Evolutionary conservation across 2,329 filamentous ascomycete genomes (phyloP), one percentile per base, ranked within the genome.

Genomic region (Sclerotinia trifoliorum): DNA sequence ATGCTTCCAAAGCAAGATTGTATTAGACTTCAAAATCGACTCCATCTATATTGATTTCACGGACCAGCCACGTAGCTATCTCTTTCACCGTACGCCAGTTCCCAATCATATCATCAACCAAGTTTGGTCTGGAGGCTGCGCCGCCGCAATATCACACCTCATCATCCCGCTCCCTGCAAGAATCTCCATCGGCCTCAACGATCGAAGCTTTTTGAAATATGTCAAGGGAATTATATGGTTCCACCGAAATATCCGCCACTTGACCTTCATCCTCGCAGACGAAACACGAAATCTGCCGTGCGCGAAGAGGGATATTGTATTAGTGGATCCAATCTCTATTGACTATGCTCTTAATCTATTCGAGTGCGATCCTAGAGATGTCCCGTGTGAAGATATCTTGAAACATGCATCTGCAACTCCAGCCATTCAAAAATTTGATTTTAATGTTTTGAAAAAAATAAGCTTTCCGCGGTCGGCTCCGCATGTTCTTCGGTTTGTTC

Each of bases 201-300:
- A 11, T 11, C 19, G 21, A 3, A 5, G 10, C 29, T 44, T 58
- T 6, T 15, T 42, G 8, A 58, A 6, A 44, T 58, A 19, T 17
- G 13, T 44, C 3, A 19, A 13, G n/a, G 15, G 17, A 8, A 19
- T 58, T 42, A 4, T 58, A 5, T 3, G 4, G n/a, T 7, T 5
- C 7, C n/a, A 26, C 7, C 7, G 8, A 24, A 8, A 8, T 11
- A 5, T 63, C 10, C 48, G 6, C 15, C 60, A 24, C 35, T 13
- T 63, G 29, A 63, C 29, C 6, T 51, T 63, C 10, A 13, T 63
- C 13, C 21, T 63, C 24, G 21, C 21, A 39, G 60, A 63, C 42
- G 15, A 52, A 5, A 63, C 60, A 13, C 7, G n/a, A 35, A 6
- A 39, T 19, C 7, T 52, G 1, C 60, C 46, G 11, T 21, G 8